Evolutionary conservation across 1,284 basidiomycete species (phyloP).

Genomic region (Anthracocystis walkeri): DNA sequence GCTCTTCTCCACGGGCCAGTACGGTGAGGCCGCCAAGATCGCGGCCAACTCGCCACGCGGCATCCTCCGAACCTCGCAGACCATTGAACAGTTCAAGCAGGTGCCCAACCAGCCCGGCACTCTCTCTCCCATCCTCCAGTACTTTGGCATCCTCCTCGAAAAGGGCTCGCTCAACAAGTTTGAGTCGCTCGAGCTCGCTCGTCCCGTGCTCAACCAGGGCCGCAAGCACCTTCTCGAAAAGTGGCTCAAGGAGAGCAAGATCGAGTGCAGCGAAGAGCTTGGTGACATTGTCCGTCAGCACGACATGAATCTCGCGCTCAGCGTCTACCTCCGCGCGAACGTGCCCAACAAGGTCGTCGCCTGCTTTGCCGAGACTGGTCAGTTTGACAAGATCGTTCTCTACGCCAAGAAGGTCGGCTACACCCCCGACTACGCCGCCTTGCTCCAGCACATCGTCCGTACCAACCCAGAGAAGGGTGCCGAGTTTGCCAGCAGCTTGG

Average conservation of each 20-base stretch:
- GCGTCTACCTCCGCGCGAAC: constrained; percentile 97
- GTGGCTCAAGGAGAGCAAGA: constrained; percentile 99
- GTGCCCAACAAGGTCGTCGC: constrained; percentile 97
- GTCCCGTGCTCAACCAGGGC: constrained; percentile 94
- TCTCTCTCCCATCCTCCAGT: constrained; percentile 95
- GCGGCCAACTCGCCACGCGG: constrained; percentile 97
- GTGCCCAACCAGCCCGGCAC: constrained; percentile 90
- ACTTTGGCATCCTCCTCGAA: constrained; percentile 97
- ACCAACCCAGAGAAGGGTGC: constrained; percentile 97
- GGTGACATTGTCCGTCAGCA: constrained; percentile 95
- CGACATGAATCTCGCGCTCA: constrained; percentile 98
- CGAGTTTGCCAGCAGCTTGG: constrained; percentile 95
- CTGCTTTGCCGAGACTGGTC: constrained; percentile 98
- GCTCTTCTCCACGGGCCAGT: constrained; percentile 90
- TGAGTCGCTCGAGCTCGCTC: constrained; percentile 94
- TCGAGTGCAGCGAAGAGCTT: constrained; percentile 98
- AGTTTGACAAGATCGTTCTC: constrained; percentile 97
- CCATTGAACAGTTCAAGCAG: constrained; percentile 98
- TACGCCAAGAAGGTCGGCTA: constrained; percentile 99
- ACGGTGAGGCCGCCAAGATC: constrained; percentile 95
- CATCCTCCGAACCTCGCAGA: constrained; percentile 91
- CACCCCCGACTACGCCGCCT: constrained; percentile 89
- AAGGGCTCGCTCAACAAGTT: constrained; percentile 97
- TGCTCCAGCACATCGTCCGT: constrained; percentile 97
- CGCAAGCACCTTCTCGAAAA: constrained; percentile 98